Evolutionary conservation across 345 rosid genomes (phyloP), one percentile per base, ranked within the genome.

Genomic region (Syzygium aqueum): DNA sequence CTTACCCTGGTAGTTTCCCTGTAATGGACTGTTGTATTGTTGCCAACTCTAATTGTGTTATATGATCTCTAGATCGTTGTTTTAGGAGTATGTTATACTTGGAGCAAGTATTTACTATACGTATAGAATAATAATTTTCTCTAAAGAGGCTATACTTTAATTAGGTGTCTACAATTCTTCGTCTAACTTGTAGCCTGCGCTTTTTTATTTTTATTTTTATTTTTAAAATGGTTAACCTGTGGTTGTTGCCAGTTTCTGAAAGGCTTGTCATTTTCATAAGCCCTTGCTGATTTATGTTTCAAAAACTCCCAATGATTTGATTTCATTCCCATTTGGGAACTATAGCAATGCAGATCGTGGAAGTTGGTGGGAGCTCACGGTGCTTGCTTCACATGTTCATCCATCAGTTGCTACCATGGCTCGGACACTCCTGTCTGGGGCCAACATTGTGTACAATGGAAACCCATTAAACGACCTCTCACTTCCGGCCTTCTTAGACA

Each of bases 351-450:
- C 95, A 50, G 96, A 96, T 87, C 92, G 91, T 77, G 94, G 91
- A 27, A 90, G 98, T 91, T 97, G 99, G 99, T 97, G 98, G 99
- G 99, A 97, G 89, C 88, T 97, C 89, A 92, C 59, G 89, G 98
- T 94, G 83, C 98, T 97, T 87, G 94, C 99, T 87, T 90, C 96
- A 30, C 99, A 96, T 85, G 97, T 84, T 49, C 99, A 97, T 90
- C 99, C 99, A 57, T 97, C 99, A 51, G 99, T 96, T 50, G 94
- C 99, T 87, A 95, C 99, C 88, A 97, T 97, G 99, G 98, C 99
- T 11, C 93, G 94, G 89, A 96, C 98, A 6, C 98, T 97, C 90
- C 94, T 96, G 54, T 96, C 99, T 56, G 98, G 99, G 59, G 93
- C 95, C 61, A 91, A 94, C 87, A 95, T 97, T 57, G 97, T 95